Evolutionary conservation across 768 basidiomycete species (phyloP), one percentile per base, ranked within the genome.

Genomic region (Russula earlei): DNA sequence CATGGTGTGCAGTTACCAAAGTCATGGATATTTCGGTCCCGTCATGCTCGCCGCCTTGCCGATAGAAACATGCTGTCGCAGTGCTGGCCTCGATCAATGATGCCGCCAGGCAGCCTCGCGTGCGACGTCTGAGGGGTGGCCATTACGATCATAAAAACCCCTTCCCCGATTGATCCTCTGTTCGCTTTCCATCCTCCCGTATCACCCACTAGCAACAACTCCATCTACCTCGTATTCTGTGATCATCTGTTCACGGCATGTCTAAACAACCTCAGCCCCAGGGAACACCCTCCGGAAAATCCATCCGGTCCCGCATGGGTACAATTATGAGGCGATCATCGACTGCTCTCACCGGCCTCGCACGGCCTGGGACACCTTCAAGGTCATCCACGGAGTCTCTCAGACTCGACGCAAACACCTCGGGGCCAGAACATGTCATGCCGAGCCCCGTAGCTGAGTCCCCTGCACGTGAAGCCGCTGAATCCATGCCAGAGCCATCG

Each of bases 361-460:
- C 51, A 31, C 49, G 49, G 27, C 55, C 59, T 33, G 49, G 41
- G 24, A 56, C 49, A 4, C 34, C 59, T 5, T 38, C 59, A 22
- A 56, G 49, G 52, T 61, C 62, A 12, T 62, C 60, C 15, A 55
- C 45, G 24, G 61, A 58, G 37, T 62, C 60, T 34, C 65, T 72
- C 52, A 69, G 66, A 59, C 66, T 74, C 2, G 70, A 74, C 31
- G 64, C 73, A 3, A 51, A 69, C 8, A 53, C 72, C 38, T 66
- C 66, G 42, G 58, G 71, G 12, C 44, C 65, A 29, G 54, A 64
- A 12, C 44, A 64, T 25, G 64, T 61, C 29, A 65, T 71, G 12
- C 82, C 83, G 11, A 83, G 81, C 58, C 84, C 86, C 3, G 85
- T 88, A 55, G 74, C 79, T 1, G 86, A 88, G 65, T 85, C 83